These are phyloP conservation scores for Phoma sp. DNA, from an alignment of 2,329 filamentous ascomycete genomes.

Conservation along the genomic window DNA sequence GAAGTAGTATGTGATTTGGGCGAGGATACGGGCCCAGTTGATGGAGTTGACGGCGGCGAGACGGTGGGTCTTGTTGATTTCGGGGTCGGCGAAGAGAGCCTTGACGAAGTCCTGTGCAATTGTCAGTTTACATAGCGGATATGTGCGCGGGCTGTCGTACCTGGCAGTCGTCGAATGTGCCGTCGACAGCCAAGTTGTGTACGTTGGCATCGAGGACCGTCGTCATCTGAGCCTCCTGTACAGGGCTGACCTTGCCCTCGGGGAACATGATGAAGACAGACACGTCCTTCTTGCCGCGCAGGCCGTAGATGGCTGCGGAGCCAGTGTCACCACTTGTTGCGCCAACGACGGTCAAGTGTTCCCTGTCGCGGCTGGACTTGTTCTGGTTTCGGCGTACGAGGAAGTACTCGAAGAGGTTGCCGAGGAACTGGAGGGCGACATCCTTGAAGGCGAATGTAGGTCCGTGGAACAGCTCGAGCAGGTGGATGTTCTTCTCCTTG, in stretches of 20 bases:
- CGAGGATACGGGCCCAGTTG: slow-evolving; percentile 93
- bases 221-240: slow-evolving; percentile 98
- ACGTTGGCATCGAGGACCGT: slow-evolving; percentile 90
- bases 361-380: slow-evolving; percentile 69
- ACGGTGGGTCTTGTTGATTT: slow-evolving; percentile 80
- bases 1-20: slow-evolving; percentile 98
- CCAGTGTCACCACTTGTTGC: slow-evolving; percentile 68
- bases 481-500: slow-evolving; percentile 72
- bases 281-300: slow-evolving; percentile 94
- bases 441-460: slow-evolving; percentile 95
- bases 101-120: slow-evolving; percentile 82
- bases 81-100: slow-evolving; percentile 83
- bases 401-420: slow-evolving; percentile 95
- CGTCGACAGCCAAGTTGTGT: slow-evolving; percentile 86
- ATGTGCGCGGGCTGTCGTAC: slow-evolving; percentile 46
- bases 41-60: slow-evolving; percentile 96
- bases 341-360: slow-evolving; percentile 50
- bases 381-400: slow-evolving; percentile 73
- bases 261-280: slow-evolving; percentile 95
- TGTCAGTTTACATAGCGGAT: slow-evolving; percentile 27
- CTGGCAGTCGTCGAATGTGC: slow-evolving; percentile 96
- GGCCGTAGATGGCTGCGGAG: slow-evolving; percentile 92
- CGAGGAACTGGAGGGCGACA: slow-evolving; percentile 88
- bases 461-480: slow-evolving; percentile 95
- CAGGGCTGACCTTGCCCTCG: slow-evolving; percentile 85